These are phyloP conservation scores for Boletus semigastroideus DNA, from an alignment of 1,284 basidiomycete species.

Conservation along the genomic window DNA sequence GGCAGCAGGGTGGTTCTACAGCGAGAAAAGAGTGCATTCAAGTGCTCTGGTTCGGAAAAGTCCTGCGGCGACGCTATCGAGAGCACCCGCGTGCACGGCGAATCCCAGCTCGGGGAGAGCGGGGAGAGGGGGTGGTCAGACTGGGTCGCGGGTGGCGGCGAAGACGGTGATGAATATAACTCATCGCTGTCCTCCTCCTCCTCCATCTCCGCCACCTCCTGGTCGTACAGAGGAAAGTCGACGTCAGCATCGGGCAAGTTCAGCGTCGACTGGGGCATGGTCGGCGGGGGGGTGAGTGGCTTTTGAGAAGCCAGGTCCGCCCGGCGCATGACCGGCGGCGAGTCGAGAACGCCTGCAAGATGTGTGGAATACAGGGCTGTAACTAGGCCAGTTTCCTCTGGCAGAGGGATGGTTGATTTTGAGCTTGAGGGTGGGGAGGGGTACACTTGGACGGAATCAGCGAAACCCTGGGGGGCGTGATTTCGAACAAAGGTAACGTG, in stretches of 20 bases:
- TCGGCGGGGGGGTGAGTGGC: slow-evolving; percentile 45
- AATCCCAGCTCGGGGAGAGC: slow-evolving; percentile 35
- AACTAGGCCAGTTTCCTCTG: slow-evolving; percentile 23
- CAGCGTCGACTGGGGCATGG: slow-evolving; percentile 37
- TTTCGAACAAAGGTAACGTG: slow-evolving; percentile 17
- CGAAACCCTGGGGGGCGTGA: slow-evolving; percentile 16
- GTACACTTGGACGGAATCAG: slow-evolving; percentile 27
- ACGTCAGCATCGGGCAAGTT: slow-evolving; percentile 35
- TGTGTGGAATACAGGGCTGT: slow-evolving; percentile 20
- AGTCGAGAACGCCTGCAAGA: slow-evolving; percentile 34
- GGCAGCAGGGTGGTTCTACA: slow-evolving; percentile 9
- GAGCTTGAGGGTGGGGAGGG: slow-evolving; percentile 41
- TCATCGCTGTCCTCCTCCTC: slow-evolving; percentile 24
- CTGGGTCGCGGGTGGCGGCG: slow-evolving; percentile 18
- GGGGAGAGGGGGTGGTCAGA: slow-evolving; percentile 34
- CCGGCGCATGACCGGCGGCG: slow-evolving; percentile 34
- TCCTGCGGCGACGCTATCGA: slow-evolving; percentile 18
- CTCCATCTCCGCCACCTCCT: slow-evolving; percentile 16
- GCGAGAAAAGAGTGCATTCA: slow-evolving; percentile 23
- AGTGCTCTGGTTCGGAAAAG: slow-evolving; percentile 16
- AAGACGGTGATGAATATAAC: slow-evolving; percentile 10
- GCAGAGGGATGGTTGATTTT: slow-evolving; percentile 38
- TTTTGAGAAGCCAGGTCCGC: slow-evolving; percentile 28
- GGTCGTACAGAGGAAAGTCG: slow-evolving; percentile 13
- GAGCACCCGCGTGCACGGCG: slow-evolving; percentile 13